Percentiles rank a stretch among this genome's conserved stretches.
Conservation (phyloP, 768 basidiomycete genomes). For the Exidia glandulosa region DNA sequence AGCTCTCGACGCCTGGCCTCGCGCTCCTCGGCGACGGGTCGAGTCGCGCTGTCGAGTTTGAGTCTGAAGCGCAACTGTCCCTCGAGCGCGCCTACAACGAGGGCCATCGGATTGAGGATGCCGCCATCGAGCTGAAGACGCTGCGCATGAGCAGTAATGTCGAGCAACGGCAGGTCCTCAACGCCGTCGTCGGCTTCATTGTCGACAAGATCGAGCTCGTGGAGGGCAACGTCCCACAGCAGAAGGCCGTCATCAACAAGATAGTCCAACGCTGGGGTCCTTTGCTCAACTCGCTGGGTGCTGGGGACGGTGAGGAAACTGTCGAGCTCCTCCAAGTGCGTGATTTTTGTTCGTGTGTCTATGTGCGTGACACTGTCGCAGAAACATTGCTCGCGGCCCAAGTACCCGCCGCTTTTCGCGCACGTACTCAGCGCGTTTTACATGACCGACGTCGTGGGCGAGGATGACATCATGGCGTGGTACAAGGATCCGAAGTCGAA, state of each 20-base stretch:
- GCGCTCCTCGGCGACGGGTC: constrained; percentile 2
- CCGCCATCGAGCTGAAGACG: constrained; percentile 88
- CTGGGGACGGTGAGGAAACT: constrained; percentile 73
- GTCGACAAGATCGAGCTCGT: constrained; percentile 60
- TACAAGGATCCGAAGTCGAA: constrained; percentile 46
- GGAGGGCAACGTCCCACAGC: constrained; percentile 40
- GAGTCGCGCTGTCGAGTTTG: constrained; percentile 56
- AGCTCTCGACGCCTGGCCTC: constrained; percentile 29
- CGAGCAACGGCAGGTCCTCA: constrained; percentile 68
- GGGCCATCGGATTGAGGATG: constrained; percentile 85
- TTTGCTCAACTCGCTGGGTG: constrained; percentile 71
- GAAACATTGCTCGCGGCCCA: constrained; percentile 54
- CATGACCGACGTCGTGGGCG: constrained; percentile 84
- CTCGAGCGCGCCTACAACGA: constrained; percentile 89
- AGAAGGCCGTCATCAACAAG: constrained; percentile 52
- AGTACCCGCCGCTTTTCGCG: constrained; percentile 64
- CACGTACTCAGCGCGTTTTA: constrained; percentile 80
- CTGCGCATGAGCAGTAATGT: constrained; percentile 96
- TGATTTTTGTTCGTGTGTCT: constrained; percentile 6
- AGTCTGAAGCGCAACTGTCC: constrained; percentile 64
- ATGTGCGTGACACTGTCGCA: constrained; percentile 15
- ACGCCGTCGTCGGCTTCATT: constrained; percentile 80
- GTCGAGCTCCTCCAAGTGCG: constrained; percentile 66
- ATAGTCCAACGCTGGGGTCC: constrained; percentile 73
- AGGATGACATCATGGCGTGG: constrained; percentile 86